A percentile compares a stretch with the other conserved stretches of the same genome.
These are phyloP conservation scores for Ascochyta pisi DNA, from an alignment of 2,329 filamentous ascomycete species.

Conservation along the genomic window DNA sequence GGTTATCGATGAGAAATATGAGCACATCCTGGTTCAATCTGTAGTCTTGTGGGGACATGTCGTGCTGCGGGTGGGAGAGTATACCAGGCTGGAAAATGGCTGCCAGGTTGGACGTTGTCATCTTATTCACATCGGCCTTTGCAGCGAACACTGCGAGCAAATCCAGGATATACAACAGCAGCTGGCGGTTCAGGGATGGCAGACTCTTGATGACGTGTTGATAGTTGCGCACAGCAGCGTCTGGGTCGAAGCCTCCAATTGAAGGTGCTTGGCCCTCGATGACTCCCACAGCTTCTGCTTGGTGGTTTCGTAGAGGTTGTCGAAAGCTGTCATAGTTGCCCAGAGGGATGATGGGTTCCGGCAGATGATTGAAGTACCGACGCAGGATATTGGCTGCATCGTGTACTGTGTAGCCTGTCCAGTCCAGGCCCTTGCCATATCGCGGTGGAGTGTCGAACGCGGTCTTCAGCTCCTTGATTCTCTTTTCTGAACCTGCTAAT, in stretches of 20 bases:
- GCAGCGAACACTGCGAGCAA: constrained; percentile 95
- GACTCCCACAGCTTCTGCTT: constrained; percentile 74
- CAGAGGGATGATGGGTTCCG: constrained; percentile 93
- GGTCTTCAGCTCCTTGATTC: constrained; percentile 93
- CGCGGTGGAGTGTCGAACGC: constrained; percentile 87
- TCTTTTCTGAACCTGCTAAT: constrained; percentile 92
- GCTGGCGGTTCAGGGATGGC: constrained; percentile 88
- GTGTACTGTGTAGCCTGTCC: constrained; percentile 97
- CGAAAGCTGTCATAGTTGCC: constrained; percentile 93
- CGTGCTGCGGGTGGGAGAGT: constrained; percentile 89
- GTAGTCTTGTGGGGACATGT: constrained; percentile 95
- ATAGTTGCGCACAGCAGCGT: constrained; percentile 79
- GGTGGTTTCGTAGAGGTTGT: constrained; percentile 74
- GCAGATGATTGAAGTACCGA: constrained; percentile 93
- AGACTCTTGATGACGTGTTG: constrained; percentile 91
- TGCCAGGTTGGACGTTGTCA: constrained; percentile 92
- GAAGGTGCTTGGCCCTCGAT: constrained; percentile 70
- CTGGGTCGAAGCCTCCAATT: constrained; percentile 75
- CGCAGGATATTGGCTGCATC: constrained; percentile 96
- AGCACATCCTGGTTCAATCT: constrained; percentile 94
- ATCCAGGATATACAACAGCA: constrained; percentile 94
- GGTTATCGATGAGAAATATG: constrained; percentile 97
- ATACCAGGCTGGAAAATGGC: constrained; percentile 98
- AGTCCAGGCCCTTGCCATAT: constrained; percentile 95
- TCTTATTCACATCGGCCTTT: constrained; percentile 95